Evolutionary conservation across 805 yeast species (phyloP), one percentile per base, ranked within the genome.

Genomic region (Komagataella populi): DNA sequence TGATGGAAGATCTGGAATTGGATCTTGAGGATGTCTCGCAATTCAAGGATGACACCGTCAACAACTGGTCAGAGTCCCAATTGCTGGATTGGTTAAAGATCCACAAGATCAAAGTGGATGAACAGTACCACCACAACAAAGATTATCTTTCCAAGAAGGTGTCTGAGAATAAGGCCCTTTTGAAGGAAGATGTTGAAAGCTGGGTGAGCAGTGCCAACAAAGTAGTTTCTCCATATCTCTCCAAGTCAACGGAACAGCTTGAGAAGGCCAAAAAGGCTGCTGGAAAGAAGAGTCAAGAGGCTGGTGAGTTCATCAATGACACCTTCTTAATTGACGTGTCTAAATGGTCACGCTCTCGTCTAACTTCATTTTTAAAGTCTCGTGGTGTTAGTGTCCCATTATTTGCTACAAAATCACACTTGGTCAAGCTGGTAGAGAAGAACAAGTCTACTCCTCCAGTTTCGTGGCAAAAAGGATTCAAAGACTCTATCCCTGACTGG

Each of bases 51-150:
- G 70, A 69, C 44, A 64, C 74, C 18, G 73, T 78, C 60, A 69
- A 76, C 53, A 63, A 69, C 16, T 79, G 84, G 84, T 63, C 78
- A 3, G 68, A 74, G 23, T 67, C 72, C 4, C 84, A 81, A 57
- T 63, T 82, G 53, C 66, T 70, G 57, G 74, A 73, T 53, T 82
- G 85, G 78, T 63, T 83, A 39, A 62, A 68, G 51, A 60, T 66
- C 45, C 78, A 76, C 57, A 75, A 74, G 24, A 61, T 71, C 45
- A 62, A 64, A 12, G 58, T 70, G 46, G 66, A 66, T 45, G 67
- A 69, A 43, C 59, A 64, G n/a, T 48, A 61, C 10, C 66, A 63
- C 18, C 48, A 57, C 7, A 65, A 66, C 48, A 70, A 64, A 52
- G 69, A 70, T 39, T 63, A 65, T 44, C 61, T 76, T 48, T 58